A percentile compares a stretch with the other conserved stretches of the same genome.
Conservation (phyloP, 345 rosid genomes). For the Dovyalis caffra region DNA sequence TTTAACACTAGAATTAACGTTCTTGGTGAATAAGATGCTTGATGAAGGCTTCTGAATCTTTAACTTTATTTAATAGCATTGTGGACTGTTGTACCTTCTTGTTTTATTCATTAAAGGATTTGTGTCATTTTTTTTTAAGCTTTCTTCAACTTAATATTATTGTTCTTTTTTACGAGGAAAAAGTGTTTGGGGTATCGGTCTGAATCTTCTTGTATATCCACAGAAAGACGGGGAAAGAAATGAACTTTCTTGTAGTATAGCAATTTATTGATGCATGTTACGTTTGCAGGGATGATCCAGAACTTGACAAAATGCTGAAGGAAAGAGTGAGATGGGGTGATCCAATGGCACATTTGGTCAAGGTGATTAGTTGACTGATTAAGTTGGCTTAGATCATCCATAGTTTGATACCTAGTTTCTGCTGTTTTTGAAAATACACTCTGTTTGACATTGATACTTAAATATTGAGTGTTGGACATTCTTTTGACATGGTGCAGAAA, state of each 20-base stretch:
- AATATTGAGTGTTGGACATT: neutral
- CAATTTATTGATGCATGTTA: constrained; percentile 9
- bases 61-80: neutral
- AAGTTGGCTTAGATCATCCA: neutral
- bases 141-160: neutral
- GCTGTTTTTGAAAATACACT: neutral
- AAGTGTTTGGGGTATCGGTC: neutral
- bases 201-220: neutral
- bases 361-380: constrained; percentile 43
- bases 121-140: too few relatives aligned
- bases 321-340: constrained; percentile 85
- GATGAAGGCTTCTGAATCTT: neutral
- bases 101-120: neutral
- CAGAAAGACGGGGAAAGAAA: neutral
- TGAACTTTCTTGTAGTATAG: neutral
- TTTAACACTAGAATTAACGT: neutral
- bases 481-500: constrained; percentile 45
- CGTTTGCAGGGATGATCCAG: constrained; percentile 77
- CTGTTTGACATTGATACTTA: neutral
- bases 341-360: constrained; percentile 95
- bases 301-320: constrained; percentile 78
- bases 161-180: neutral
- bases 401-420: neutral
- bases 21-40: neutral
- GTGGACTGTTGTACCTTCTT: neutral